Percentiles rank a stretch among this genome's conserved stretches.
These are phyloP conservation scores for Candida gorgasii DNA, from an alignment of 805 yeast species.

Conservation along the genomic window DNA sequence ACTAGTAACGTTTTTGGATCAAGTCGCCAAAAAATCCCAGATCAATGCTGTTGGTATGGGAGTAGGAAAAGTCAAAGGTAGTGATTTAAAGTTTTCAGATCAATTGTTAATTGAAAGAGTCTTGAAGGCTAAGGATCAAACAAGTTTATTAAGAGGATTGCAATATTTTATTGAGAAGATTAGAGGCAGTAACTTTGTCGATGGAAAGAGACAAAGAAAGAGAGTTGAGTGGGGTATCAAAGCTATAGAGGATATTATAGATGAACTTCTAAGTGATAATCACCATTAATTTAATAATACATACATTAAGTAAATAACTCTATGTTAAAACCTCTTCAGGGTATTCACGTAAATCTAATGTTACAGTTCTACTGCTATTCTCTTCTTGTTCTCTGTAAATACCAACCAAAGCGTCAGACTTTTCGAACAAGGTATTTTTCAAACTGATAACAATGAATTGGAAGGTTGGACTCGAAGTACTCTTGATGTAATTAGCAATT, in stretches of 20 bases:
- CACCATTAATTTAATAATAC: neutral
- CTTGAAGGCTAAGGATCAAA: constrained; percentile 58
- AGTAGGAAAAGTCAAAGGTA: constrained; percentile 27
- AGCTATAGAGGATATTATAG: constrained; percentile 51
- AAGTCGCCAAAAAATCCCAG: constrained; percentile 64
- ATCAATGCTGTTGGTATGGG: constrained; percentile 47
- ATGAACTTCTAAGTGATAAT: constrained; percentile 14
- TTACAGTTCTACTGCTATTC: constrained; percentile 71
- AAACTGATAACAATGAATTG: constrained; percentile 93
- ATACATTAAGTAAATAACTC: neutral
- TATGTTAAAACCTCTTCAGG: constrained; percentile 35
- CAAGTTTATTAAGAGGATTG: constrained; percentile 62
- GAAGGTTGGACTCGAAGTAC: constrained; percentile 71
- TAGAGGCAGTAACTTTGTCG: constrained; percentile 45
- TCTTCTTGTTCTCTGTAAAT: constrained; percentile 79
- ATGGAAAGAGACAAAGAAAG: constrained; percentile 53
- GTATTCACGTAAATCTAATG: constrained; percentile 68
- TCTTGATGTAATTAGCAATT: constrained; percentile 82
- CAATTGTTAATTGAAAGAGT: constrained; percentile 49
- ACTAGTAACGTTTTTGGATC: constrained; percentile 65
- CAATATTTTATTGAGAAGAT: constrained; percentile 58
- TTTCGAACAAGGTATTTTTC: constrained; percentile 83
- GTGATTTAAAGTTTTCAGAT: constrained; percentile 47
- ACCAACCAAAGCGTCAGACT: constrained; percentile 89
- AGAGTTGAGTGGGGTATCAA: constrained; percentile 71